Evolutionary conservation across 2,329 filamentous ascomycete species (phyloP).

Genomic region (Paracoccidioides lutzii): DNA sequence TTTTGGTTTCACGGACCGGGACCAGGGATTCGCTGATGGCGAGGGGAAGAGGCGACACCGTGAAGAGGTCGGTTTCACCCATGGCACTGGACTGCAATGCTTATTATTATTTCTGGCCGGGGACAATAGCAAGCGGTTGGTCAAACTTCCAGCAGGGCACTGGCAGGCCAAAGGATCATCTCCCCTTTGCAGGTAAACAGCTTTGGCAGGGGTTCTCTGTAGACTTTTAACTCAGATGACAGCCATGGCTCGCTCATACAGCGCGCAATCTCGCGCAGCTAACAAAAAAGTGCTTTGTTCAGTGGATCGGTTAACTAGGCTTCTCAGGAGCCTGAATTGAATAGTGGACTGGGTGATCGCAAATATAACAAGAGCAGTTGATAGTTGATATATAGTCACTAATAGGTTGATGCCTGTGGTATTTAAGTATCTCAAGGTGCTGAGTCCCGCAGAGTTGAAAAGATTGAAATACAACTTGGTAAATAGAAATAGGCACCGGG

Average conservation of each 20-base stretch:
- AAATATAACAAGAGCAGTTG: too few relatives aligned
- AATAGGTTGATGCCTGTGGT: too few relatives aligned
- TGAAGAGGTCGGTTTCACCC: not conserved
- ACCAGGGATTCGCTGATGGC: slow-evolving; percentile 43
- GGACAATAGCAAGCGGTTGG: not conserved
- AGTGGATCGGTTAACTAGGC: too few relatives aligned
- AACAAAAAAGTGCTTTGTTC: not conserved
- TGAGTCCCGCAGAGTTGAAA: too few relatives aligned
- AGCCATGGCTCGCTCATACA: not conserved
- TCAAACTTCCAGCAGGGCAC: too few relatives aligned
- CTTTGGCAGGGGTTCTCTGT: not conserved
- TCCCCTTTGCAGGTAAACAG: not conserved
- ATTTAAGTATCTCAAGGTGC: too few relatives aligned
- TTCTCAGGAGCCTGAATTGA: too few relatives aligned
- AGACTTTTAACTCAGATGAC: not conserved
- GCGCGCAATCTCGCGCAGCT: not conserved
- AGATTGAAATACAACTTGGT: too few relatives aligned
- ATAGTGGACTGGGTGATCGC: too few relatives aligned
- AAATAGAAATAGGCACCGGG: too few relatives aligned
- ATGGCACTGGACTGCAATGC: not conserved
- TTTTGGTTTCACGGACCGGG: slow-evolving; percentile 39
- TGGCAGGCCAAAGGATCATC: too few relatives aligned
- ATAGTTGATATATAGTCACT: too few relatives aligned
- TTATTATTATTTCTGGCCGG: not conserved
- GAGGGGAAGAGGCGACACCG: not conserved